Evolutionary conservation across 257 asterid species (phyloP), one percentile per base, ranked within the genome.

Genomic region (Datura wrightii): DNA sequence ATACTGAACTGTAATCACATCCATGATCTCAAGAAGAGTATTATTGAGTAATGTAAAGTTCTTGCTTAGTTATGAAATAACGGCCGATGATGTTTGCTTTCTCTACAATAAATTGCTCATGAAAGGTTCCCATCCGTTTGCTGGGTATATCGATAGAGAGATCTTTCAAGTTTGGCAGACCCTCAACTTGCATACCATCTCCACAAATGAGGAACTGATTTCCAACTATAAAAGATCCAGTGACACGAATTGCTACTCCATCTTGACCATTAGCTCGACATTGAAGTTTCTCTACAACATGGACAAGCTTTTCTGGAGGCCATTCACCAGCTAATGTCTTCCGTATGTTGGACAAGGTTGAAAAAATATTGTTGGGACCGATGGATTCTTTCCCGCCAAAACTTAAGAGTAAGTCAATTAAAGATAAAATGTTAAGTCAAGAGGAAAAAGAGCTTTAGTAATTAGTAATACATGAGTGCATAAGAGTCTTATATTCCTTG

Each of bases 181-280:
- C 98, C 90, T 96, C 99, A 37, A 93, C 98, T 85, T 96, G 96
- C 58, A 94, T 88, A 16, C 98, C 99, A 16, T 95, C 99, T 79
- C 99, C 99, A 88, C 99, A 94, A 79, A 95, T 94, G 90, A 95
- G 90, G 91, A 97, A 97, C 85, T 95, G 99, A 79, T 93, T 95
- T 52, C 99, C 99, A 42, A 93, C 93, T 14, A 95, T 92, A 79
- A 93, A 94, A 31, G 99, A 94, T 2, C 99, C 99, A 0, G 95
- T 85, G 2, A 92, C 98, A 18, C 98, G 99, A 46, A 95, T 94
- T 39, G 94, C 98, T 9, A 97, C 91, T 46, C 95, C 98, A 31
- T 90, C 89, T 55, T 89, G 86, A 80, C 97, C 92, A 63, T 93
- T 89, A 78, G 93, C 89, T 36, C 98, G 97, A 60, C 99, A 96